Conservation (phyloP, 1,284 basidiomycete genomes). For the Earliella scabrosa region DNA sequence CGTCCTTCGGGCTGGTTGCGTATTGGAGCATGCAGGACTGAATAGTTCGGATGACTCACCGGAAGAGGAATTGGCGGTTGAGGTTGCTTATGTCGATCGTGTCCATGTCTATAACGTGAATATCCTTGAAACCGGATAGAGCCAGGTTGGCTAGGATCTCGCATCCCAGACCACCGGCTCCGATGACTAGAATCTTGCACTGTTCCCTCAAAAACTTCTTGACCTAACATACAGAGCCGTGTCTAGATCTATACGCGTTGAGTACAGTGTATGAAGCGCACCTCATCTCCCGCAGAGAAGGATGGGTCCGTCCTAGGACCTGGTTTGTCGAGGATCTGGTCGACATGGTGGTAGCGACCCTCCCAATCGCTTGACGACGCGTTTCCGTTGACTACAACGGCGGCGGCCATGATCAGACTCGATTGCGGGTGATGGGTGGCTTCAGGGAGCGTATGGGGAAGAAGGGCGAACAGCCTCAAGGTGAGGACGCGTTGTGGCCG, state of each 20-base stretch:
- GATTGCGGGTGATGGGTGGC: not conserved
- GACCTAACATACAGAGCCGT: conserved; percentile 53
- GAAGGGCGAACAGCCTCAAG: conserved; percentile 3
- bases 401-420: conserved; percentile 34
- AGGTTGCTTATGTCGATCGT: conserved; percentile 99
- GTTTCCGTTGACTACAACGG: conserved; percentile 31
- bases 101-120: conserved; percentile 99
- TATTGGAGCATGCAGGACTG: not conserved
- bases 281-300: conserved; percentile 76
- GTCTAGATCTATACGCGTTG: too few relatives aligned
- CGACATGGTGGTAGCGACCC: conserved; percentile 77
- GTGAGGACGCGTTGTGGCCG: conserved; percentile 10
- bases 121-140: conserved; percentile 94
- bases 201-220: conserved; percentile 85
- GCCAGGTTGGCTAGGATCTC: conserved; percentile 95
- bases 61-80: conserved; percentile 97
- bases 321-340: conserved; percentile 80
- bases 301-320: conserved; percentile 81
- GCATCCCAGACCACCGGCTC: conserved; percentile 93
- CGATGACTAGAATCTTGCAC: conserved; percentile 96
- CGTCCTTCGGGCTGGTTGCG: conserved; percentile 78
- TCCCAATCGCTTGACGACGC: conserved; percentile 61
- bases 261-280: conserved; percentile 36
- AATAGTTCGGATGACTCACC: conserved; percentile 53
- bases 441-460: not conserved